phyloP scores from a whole-genome alignment of 352 stramenopile genomes.

The Phytophthora nicotianae region DNA sequence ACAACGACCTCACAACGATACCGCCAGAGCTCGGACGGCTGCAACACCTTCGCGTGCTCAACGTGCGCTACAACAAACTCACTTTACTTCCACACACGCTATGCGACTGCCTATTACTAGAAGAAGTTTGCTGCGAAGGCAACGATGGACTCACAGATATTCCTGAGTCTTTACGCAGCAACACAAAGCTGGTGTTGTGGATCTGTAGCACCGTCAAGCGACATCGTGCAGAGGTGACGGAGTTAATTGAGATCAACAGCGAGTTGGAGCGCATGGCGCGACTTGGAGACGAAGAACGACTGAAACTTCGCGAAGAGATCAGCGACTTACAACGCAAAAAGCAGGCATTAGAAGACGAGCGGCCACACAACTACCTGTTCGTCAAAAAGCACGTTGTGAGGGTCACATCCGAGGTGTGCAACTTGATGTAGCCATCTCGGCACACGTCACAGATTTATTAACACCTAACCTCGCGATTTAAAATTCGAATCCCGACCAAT shows the following conservation, averaged over 20 bases:
- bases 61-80: conserved; percentile 79
- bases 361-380: conserved; percentile 72
- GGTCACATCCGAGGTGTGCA: conserved; percentile 65
- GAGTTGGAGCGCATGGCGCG: conserved; percentile 78
- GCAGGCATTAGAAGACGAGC: conserved; percentile 57
- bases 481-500: conserved; percentile 11
- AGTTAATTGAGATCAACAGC: conserved; percentile 78
- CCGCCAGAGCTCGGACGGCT: conserved; percentile 62
- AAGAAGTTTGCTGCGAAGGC: conserved; percentile 57
- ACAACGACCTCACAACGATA: conserved; percentile 65
- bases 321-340: conserved; percentile 66
- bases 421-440: conserved; percentile 59
- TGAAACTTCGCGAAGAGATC: conserved; percentile 72
- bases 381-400: conserved; percentile 66
- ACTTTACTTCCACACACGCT: conserved; percentile 69
- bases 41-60: conserved; percentile 58
- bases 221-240: conserved; percentile 59
- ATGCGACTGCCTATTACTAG: conserved; percentile 65
- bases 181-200: conserved; percentile 79
- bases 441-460: conserved; percentile 37
- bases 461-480: conserved; percentile 7
- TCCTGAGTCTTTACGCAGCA: conserved; percentile 66
- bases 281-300: conserved; percentile 73
- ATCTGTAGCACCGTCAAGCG: conserved; percentile 82
- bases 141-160: conserved; percentile 68